Evolutionary conservation across 768 basidiomycete species (phyloP).

Genomic region (Termitomyces titanicus): DNA sequence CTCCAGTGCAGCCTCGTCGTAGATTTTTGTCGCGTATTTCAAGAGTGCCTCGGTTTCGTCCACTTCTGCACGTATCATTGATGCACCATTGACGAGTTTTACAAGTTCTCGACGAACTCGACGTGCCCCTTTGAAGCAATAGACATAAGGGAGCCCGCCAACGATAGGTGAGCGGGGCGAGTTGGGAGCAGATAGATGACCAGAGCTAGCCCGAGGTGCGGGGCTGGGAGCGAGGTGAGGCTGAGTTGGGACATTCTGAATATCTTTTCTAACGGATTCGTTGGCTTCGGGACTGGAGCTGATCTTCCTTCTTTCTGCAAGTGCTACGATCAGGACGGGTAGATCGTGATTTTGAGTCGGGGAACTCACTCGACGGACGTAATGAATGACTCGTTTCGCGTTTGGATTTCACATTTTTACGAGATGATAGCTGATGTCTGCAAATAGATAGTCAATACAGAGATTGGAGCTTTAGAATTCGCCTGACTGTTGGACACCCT

Average conservation of each 20-base stretch:
- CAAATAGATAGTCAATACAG: background rate
- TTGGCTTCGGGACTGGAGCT: background rate
- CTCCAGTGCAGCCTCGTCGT: conserved; percentile 3
- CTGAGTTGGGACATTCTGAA: background rate
- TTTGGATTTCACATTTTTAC: background rate
- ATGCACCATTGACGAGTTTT: conserved; percentile 9
- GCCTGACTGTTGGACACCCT: conserved; percentile 12
- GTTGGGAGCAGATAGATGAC: background rate
- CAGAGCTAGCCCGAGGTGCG: background rate
- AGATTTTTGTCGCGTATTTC: conserved; percentile 3
- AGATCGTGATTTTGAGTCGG: too few relatives aligned
- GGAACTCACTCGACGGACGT: background rate
- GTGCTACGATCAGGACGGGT: background rate
- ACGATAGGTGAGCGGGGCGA: background rate
- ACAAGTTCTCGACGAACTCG: conserved; percentile 14
- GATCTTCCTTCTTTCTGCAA: conserved; percentile 5
- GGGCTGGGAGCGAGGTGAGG: background rate
- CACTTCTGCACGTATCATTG: conserved; percentile 13
- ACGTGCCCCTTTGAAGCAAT: conserved; percentile 18
- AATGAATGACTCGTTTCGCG: background rate
- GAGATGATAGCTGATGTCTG: background rate
- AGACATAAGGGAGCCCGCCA: conserved; percentile 1
- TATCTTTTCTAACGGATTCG: background rate
- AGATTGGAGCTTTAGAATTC: background rate
- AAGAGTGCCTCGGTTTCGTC: conserved; percentile 15